Conservation (phyloP, 768 basidiomycete species). For the Lenzites betulinus region DNA sequence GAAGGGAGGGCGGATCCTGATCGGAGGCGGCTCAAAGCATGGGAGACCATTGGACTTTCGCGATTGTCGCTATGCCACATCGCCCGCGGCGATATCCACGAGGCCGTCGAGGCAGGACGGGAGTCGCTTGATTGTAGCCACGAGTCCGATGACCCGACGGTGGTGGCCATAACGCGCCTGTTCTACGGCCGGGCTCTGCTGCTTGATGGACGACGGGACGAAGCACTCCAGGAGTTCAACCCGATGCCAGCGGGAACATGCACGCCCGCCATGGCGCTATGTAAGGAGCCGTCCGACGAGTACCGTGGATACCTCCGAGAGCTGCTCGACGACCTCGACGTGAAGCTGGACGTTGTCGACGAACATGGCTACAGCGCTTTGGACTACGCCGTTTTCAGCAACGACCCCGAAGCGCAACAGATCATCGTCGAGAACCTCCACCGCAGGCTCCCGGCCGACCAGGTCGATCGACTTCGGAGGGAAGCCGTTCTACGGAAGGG, state of each 20-base stretch:
- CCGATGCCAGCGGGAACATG: not conserved
- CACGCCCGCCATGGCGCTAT: not conserved
- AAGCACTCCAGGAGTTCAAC: not conserved
- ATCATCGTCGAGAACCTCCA: not conserved
- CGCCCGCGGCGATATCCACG: not conserved
- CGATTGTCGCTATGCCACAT: not conserved
- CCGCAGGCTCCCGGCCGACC: not conserved
- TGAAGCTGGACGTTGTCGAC: not conserved
- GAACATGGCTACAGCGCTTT: not conserved
- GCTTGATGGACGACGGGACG: not conserved
- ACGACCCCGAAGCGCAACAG: not conserved
- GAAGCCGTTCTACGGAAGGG: not conserved
- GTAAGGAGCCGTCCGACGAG: not conserved
- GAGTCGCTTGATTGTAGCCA: not conserved
- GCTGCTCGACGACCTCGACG: not conserved
- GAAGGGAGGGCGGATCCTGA: not conserved
- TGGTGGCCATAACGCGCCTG: not conserved
- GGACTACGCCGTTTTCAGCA: constrained; percentile 1
- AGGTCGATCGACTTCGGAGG: not conserved
- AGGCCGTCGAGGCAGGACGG: not conserved
- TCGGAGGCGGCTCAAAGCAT: not conserved
- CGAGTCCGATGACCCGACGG: not conserved
- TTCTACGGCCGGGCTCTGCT: not conserved
- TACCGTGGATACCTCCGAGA: not conserved
- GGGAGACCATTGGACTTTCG: not conserved